phyloP scores from a whole-genome alignment of 805 yeast species.

The Ogataea siamensis region DNA sequence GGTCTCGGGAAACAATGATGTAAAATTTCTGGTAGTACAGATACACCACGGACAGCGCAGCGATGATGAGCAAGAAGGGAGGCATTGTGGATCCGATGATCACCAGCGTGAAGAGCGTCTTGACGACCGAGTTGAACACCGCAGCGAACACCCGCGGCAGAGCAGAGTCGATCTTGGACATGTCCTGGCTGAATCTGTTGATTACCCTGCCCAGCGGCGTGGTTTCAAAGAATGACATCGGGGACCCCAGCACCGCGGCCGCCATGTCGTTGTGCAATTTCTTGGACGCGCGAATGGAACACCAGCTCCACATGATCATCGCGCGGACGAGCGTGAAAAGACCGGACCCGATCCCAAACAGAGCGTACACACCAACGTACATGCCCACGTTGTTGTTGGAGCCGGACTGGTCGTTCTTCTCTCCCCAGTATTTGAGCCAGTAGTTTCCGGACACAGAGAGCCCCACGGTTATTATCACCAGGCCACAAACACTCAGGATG shows the following conservation, averaged over 20 bases:
- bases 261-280: conserved; percentile 59
- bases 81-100: conserved; percentile 58
- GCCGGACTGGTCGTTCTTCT: conserved; percentile 43
- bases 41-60: conserved; percentile 53
- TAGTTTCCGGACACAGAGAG: conserved; percentile 46
- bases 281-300: conserved; percentile 56
- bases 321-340: conserved; percentile 45
- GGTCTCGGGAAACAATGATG: conserved; percentile 68
- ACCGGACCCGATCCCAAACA: conserved; percentile 53
- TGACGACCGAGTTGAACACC: conserved; percentile 44
- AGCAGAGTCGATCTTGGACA: conserved; percentile 52
- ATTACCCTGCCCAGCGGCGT: conserved; percentile 67
- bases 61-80: conserved; percentile 46
- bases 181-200: conserved; percentile 64
- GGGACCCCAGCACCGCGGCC: conserved; percentile 49
- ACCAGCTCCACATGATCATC: conserved; percentile 45
- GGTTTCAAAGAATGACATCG: conserved; percentile 67
- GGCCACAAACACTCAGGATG: conserved; percentile 37
- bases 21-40: conserved; percentile 69
- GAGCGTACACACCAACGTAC: conserved; percentile 54
- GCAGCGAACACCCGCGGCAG: conserved; percentile 54
- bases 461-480: conserved; percentile 33
- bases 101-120: conserved; percentile 47
- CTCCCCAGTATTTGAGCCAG: conserved; percentile 73
- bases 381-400: conserved; percentile 41